Base-by-base conservation (phyloP, 768 basidiomycete species). In the Flagelloscypha sp. region DNA sequence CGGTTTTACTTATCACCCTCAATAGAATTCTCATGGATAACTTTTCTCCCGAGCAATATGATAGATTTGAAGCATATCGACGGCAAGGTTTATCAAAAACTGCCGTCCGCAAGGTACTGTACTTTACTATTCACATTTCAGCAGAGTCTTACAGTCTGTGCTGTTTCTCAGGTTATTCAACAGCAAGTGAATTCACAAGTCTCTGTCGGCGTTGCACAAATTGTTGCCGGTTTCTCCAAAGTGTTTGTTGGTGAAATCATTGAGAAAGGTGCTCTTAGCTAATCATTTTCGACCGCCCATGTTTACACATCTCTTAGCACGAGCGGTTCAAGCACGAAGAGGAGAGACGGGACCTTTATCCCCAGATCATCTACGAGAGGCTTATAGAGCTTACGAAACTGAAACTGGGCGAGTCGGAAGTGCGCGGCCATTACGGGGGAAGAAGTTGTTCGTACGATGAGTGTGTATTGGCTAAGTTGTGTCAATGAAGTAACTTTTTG, bases 161-260 rank as follows among this genome's bases (percentile, higher is more conserved):
- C 27, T 33, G 24, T 11, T 16, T 33, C 19, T 35, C 41, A 90
- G 86, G 76, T 89, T 21, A 84, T 94, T 43, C 86, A 88, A 50
- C 84, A 88, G 56, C 72, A 75, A 1, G 63, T 79, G 0, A 80
- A 80, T 11, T 81, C 87, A 40, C 84, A 88, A 48, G 84, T 86
- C 5, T 87, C 87, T 3, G 79, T 81, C 47, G 84, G 86, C 3
- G 84, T 93, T 4, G 82, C 89, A 2, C 88, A 90, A 43, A 76
- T 92, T 28, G 82, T 93, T 2, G 87, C 88, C 5, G 90, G 90
- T 42, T 84, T 94, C 38, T 72, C 75, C 10, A 94, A 93, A 50
- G 87, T 94, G 0, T 94, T 92, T 41, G 87, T 94, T 3, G 90
- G 90, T 3, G 89, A 93, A 55, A 84, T 94, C 5, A 73, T 92